Evolutionary conservation across 2,329 filamentous ascomycete species (phyloP), one percentile per base, ranked within the genome.

Genomic region (Incumbomyces lentus): DNA sequence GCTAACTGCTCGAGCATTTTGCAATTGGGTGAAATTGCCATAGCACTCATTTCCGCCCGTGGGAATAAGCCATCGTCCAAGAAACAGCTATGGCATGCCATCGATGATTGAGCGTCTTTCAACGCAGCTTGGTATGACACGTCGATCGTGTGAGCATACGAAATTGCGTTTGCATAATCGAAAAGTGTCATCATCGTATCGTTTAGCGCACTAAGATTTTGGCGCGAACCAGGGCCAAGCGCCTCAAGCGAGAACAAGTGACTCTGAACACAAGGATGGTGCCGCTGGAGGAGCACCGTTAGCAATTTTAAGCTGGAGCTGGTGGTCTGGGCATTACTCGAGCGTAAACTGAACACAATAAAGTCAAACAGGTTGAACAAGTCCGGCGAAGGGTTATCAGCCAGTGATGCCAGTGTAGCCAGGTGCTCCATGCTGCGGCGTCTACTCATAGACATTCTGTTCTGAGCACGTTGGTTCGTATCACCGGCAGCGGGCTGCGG

Each of bases 331-430:
- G 84, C 77, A 58, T 92, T 95, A 37, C 76, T 74, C 0, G 92
- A 96, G 48, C 81, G 76, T 19, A 95, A 71, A 58, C 89, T 94
- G 31, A 88, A 85, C 2, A 93, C 73, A 26, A 95, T 82, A 11
- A 98, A 75, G 65, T 98, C 92, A 18, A 93, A 86, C 8, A 98
- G 70, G 60, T 93, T 96, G 70, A 95, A 98, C 1, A 98, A 72
- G 12, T 87, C 76, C 0, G 92, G 92, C 1, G 89, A 92, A 8
- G 84, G 76, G 12, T 78, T 72, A 46, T 92, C 85, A 2, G 83
- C 78, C 52, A 84, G 82, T 45, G 84, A 74, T 2, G 84, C 81
- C 62, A 89, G 78, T 65, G 87, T 82, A 30, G 80, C 86, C 12
- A 93, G 78, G 2, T 95, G 75, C 62, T 95, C 85, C 64, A 96